Conservation (phyloP, 2,329 filamentous ascomycete species). For the Ceratocystis diversiconidia region DNA sequence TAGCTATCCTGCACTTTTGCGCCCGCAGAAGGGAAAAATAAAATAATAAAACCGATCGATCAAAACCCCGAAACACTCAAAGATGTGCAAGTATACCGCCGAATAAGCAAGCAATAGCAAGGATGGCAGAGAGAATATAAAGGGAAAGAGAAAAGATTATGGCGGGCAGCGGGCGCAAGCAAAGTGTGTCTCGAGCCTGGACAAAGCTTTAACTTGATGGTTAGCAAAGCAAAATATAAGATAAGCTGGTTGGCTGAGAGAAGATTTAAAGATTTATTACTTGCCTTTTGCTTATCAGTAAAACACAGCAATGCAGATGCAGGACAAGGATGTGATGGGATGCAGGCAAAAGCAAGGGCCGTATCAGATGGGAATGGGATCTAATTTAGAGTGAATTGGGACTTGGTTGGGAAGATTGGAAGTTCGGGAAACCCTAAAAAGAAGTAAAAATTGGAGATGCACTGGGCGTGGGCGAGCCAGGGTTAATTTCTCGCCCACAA, state of each 20-base stretch:
- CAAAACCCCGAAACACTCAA: not conserved
- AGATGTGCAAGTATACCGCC: not conserved
- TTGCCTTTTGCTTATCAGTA: constrained; percentile 14
- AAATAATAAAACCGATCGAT: not conserved
- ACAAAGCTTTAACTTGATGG: constrained; percentile 11
- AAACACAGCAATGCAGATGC: not conserved
- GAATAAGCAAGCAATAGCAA: not conserved
- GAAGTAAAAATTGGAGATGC: too few species aligned
- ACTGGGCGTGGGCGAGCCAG: too few species aligned
- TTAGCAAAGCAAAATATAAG: constrained; percentile 12
- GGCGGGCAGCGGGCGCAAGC: constrained; percentile 10
- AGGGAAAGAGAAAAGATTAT: not conserved
- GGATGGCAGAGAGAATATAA: not conserved
- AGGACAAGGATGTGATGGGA: not conserved
- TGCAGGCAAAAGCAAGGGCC: not conserved
- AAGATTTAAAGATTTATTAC: not conserved
- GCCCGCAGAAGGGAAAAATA: constrained; percentile 9
- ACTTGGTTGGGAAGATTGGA: too few species aligned
- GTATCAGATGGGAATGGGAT: not conserved
- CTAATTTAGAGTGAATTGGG: too few species aligned
- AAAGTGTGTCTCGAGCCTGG: not conserved
- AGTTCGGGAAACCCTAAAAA: too few species aligned
- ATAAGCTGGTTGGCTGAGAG: constrained; percentile 10
- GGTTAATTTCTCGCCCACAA: too few species aligned
- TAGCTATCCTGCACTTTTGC: constrained; percentile 8